Percentiles rank a stretch among this genome's conserved stretches.
These are phyloP conservation scores for Cyberlindnera samutprakarnensis DNA, from an alignment of 805 yeast genomes.

Conservation along the genomic window DNA sequence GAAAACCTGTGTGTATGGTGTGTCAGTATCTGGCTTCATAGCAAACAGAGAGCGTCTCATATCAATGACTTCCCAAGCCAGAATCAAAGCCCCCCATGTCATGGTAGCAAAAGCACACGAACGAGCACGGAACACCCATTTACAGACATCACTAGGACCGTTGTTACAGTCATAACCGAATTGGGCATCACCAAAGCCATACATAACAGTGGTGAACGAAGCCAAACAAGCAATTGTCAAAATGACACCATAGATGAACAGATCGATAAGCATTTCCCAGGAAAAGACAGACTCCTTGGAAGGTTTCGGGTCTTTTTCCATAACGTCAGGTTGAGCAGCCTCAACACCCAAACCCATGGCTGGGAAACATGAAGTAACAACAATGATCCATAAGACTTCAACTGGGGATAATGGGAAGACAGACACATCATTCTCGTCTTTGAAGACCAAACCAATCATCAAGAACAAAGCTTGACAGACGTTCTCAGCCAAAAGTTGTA, in stretches of 20 bases:
- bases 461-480: conserved; percentile 63
- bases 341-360: conserved; percentile 79
- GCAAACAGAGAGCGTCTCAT: conserved; percentile 60
- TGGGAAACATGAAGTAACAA: conserved; percentile 74
- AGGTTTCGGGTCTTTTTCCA: conserved; percentile 58
- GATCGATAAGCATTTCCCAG: conserved; percentile 58
- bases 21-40: conserved; percentile 55
- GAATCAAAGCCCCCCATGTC: conserved; percentile 79
- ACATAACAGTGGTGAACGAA: conserved; percentile 58
- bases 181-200: conserved; percentile 56
- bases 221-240: conserved; percentile 67
- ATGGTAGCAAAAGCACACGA: conserved; percentile 71
- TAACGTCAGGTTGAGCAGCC: conserved; percentile 53
- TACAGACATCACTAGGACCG: conserved; percentile 38
- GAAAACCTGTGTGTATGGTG: conserved; percentile 52
- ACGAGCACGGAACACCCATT: conserved; percentile 64
- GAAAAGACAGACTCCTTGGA: conserved; percentile 53
- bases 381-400: conserved; percentile 74
- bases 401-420: conserved; percentile 81
- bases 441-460: conserved; percentile 67
- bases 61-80: conserved; percentile 83
- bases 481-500: conserved; percentile 65
- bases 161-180: conserved; percentile 64
- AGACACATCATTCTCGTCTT: conserved; percentile 53
- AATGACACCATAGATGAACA: conserved; percentile 64